Evolutionary conservation across 148 eudicot genomes (phyloP).

Genomic region (Chenopodium quinoa): DNA sequence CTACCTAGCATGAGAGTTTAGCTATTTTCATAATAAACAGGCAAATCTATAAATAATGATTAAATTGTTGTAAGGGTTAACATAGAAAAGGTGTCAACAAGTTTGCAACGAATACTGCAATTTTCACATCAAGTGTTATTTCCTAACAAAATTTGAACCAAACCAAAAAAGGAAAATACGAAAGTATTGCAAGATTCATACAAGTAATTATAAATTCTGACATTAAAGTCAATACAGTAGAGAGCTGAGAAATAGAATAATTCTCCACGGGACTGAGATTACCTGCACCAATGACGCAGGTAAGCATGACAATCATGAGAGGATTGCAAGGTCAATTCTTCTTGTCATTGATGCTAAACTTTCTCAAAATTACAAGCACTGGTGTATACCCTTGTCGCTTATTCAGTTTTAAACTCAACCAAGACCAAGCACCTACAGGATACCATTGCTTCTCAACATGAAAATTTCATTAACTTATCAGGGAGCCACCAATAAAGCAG

Average conservation of each 20-base stretch:
- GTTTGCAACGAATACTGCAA: neutral
- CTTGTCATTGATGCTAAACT: neutral
- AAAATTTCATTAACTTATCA: neutral
- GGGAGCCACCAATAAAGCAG: neutral
- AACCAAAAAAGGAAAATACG: neutral
- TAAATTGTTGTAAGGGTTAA: too few species aligned
- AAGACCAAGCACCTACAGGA: neutral
- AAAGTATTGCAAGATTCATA: neutral
- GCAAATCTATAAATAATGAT: neutral
- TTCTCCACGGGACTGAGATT: neutral
- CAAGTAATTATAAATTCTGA: neutral
- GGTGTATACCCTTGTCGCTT: neutral
- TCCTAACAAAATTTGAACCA: neutral
- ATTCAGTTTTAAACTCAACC: neutral
- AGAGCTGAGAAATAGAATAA: neutral
- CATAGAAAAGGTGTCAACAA: too few species aligned
- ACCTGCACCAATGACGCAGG: neutral
- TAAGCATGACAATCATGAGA: too few species aligned
- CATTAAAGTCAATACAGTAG: neutral
- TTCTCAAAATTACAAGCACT: neutral
- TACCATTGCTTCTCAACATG: neutral
- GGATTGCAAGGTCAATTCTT: neutral
- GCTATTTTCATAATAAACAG: neutral
- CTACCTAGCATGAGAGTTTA: neutral
- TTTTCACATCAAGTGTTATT: too few species aligned